Percentiles rank a stretch among this genome's conserved stretches.
These are phyloP conservation scores for Cercospora nicotianae DNA, from an alignment of 2,329 filamentous ascomycete species.

Conservation along the genomic window DNA sequence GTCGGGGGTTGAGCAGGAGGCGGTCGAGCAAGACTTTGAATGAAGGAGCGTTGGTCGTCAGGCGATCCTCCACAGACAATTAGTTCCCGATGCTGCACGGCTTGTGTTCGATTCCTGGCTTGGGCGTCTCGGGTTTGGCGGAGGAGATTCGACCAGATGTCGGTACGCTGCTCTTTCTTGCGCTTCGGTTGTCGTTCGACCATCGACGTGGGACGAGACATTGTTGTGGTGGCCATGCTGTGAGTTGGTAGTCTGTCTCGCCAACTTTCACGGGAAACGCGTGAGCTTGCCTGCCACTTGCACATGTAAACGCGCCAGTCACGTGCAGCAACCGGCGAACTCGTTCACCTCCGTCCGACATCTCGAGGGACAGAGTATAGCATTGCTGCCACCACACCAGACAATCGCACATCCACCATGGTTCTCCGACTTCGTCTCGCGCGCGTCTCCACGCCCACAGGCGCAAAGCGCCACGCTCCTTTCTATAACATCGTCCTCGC, in stretches of 20 bases:
- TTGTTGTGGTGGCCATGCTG: constrained; percentile 24
- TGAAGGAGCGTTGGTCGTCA: constrained; percentile 35
- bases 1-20: constrained; percentile 31
- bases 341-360: constrained; percentile 11
- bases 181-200: constrained; percentile 20
- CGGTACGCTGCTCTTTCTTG: constrained; percentile 35
- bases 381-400: background rate
- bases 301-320: constrained; percentile 3
- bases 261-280: background rate
- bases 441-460: constrained; percentile 68
- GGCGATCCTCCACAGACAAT: constrained; percentile 38
- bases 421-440: constrained; percentile 91
- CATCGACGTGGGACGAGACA: constrained; percentile 18
- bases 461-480: constrained; percentile 70
- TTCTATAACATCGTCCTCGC: constrained; percentile 96
- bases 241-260: background rate
- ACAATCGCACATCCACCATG: constrained; percentile 52
- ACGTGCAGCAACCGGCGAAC: constrained; percentile 1
- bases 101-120: constrained; percentile 36
- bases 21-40: constrained; percentile 33
- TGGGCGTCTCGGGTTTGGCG: constrained; percentile 40
- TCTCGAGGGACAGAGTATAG: background rate
- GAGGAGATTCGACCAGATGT: constrained; percentile 39
- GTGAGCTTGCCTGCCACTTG: background rate
- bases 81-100: constrained; percentile 35